Evolutionary conservation across 163 green algal species (phyloP).

Genomic region (Prototheca wickerhamii): DNA sequence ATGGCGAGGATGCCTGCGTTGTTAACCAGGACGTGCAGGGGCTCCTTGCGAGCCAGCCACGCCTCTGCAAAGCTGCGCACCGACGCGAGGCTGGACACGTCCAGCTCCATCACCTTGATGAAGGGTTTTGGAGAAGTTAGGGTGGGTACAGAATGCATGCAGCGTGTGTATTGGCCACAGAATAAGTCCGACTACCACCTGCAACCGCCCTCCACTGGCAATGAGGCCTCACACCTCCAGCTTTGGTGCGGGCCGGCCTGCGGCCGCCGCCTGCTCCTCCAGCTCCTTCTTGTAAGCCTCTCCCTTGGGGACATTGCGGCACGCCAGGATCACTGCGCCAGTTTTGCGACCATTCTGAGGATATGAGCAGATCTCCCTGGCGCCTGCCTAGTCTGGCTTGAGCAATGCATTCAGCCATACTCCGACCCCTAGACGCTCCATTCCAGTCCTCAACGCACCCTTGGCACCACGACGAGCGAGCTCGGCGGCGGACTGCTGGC

Average conservation of each 20-base stretch:
- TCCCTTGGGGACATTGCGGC: slow-evolving; percentile 22
- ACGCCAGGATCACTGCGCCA: slow-evolving; percentile 40
- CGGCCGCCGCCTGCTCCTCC: slow-evolving; percentile 9
- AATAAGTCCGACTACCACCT: neutral
- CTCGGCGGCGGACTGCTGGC: slow-evolving; percentile 30
- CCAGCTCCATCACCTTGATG: slow-evolving; percentile 46
- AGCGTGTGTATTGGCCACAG: too few species aligned
- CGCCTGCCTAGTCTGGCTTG: too few species aligned
- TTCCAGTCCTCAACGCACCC: slow-evolving; percentile 10
- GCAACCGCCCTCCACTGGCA: neutral
- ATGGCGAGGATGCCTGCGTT: slow-evolving; percentile 57
- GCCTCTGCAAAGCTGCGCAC: slow-evolving; percentile 42
- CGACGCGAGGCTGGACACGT: slow-evolving; percentile 51
- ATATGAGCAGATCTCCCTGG: neutral
- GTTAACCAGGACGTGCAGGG: slow-evolving; percentile 61
- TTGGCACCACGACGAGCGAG: slow-evolving; percentile 25
- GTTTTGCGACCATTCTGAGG: too few species aligned
- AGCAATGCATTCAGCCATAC: too few species aligned
- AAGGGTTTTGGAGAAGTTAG: too few species aligned
- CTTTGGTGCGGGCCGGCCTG: neutral
- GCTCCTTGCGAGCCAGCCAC: slow-evolving; percentile 27
- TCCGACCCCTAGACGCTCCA: neutral
- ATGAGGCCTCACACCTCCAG: slow-evolving; percentile 24
- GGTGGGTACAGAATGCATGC: too few species aligned
- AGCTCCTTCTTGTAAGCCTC: slow-evolving; percentile 19